A percentile compares a stretch with the other conserved stretches of the same genome.
Evolutionary conservation across 2,329 filamentous ascomycete genomes (phyloP).

Genomic region (Colletotrichum cuscutae): DNA sequence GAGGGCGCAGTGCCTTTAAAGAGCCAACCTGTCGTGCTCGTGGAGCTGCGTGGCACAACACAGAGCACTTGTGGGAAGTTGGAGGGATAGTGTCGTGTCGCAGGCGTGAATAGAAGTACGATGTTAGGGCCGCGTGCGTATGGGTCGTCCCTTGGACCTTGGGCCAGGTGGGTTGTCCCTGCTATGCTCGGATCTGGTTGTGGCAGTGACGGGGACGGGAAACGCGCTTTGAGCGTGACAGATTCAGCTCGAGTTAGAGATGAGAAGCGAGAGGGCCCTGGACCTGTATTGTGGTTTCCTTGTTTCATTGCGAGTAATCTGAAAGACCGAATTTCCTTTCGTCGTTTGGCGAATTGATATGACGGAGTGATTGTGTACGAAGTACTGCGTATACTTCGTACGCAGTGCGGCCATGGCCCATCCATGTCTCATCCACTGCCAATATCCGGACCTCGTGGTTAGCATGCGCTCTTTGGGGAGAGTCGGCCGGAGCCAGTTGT

Average conservation of each 20-base stretch:
- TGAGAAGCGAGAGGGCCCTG: conserved; percentile 16
- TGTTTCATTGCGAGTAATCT: conserved; percentile 16
- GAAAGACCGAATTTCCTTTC: neutral
- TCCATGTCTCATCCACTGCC: conserved; percentile 22
- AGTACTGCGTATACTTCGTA: neutral
- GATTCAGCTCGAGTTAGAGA: conserved; percentile 29
- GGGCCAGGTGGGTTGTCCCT: conserved; percentile 6
- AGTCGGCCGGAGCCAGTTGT: conserved; percentile 11
- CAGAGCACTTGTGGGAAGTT: neutral
- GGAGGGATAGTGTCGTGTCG: neutral
- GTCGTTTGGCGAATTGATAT: neutral
- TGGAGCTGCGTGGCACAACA: neutral
- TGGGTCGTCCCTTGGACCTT: neutral
- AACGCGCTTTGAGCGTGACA: conserved; percentile 3
- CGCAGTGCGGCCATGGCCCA: conserved; percentile 2
- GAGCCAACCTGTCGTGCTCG: neutral
- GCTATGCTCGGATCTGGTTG: neutral
- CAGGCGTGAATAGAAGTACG: neutral
- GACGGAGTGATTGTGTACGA: neutral
- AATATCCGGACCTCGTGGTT: conserved; percentile 26
- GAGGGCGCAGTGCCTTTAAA: neutral
- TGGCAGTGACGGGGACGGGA: conserved; percentile 9
- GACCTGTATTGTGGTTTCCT: conserved; percentile 7
- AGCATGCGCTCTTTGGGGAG: conserved; percentile 13
- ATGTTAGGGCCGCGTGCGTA: neutral